Base-by-base conservation (phyloP, 1,284 basidiomycete genomes). In the Cryptococcus neoformans region DNA sequence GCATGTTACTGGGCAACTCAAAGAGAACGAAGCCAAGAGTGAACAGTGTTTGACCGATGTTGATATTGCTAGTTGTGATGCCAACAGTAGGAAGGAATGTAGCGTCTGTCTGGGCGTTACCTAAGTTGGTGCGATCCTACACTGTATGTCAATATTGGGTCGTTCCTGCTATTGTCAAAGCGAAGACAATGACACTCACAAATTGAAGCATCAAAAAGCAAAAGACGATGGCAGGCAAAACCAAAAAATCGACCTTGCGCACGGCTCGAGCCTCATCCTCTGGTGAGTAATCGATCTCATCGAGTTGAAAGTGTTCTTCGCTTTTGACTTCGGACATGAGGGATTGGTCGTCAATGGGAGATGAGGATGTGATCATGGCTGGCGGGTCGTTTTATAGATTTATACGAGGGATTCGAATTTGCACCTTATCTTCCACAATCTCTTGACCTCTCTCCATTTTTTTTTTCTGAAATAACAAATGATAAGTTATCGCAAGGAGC, bases 51-150 rank as follows among this genome's bases (percentile, higher is more conserved):
- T 63, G 58, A 45, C 62, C 62, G 36, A 53, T 60, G 53, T 63
- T 63, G 44, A 60, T 52, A 49, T 60, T 38, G n/a, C 51, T 57
- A 9, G 56, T 58, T 17, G 59, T 63, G 16, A 63, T 55, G 16
- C 46, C 41, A 10, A 63, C 37, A 35, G 57, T 46, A 9, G 14
- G 37, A 17, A 39, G 38, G 10, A 63, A 47, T 36, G 55, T 55
- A 6, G 44, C 60, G 39, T 63, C 59, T 37, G 62, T 60, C 36
- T 60, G 58, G n/a, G 62, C 62, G 37, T 63, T 63, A n/a, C 58
- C 58, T 17, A 48, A 44, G 38, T 60, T 57, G 11, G 58, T 53
- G 41, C 57, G 53, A 41, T 58, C 57, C 56, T 57, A 48, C 4
- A 8, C 34, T 9, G 38, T 17, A 21, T 51, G 36, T 51, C 49